Conservation (phyloP, 2,329 filamentous ascomycete genomes). For the Phyllosticta citrichinensis region DNA sequence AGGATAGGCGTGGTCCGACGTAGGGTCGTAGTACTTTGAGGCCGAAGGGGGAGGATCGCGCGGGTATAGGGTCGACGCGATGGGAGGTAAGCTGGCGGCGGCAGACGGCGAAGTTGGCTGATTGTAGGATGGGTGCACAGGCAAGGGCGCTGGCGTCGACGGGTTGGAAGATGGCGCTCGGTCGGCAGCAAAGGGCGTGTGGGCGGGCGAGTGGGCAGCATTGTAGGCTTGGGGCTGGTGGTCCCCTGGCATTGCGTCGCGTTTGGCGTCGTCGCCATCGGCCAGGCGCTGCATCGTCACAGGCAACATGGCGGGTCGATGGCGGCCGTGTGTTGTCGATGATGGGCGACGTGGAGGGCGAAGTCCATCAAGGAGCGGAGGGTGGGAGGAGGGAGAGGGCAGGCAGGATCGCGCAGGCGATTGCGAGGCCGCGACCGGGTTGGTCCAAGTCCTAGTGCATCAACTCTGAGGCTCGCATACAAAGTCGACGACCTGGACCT, state of each 20-base stretch:
- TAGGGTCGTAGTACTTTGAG: constrained; percentile 41
- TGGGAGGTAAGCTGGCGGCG: constrained; percentile 28
- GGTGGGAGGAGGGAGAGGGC: neutral
- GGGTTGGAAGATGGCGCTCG: constrained; percentile 24
- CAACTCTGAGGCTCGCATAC: constrained; percentile 8
- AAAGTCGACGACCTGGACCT: neutral
- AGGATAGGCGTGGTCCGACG: constrained; percentile 33
- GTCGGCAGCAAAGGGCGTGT: constrained; percentile 23
- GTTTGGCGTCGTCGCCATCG: constrained; percentile 22
- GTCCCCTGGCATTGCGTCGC: constrained; percentile 23
- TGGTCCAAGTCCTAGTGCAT: constrained; percentile 9
- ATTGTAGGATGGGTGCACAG: constrained; percentile 18
- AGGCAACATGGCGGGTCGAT: constrained; percentile 9
- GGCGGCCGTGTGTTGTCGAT: neutral
- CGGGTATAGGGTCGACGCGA: constrained; percentile 28
- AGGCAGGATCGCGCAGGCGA: constrained; percentile 7
- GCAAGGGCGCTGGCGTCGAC: constrained; percentile 24
- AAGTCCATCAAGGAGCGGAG: constrained; percentile 6
- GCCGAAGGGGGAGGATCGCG: constrained; percentile 31
- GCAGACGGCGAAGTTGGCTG: constrained; percentile 28
- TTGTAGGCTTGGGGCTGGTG: constrained; percentile 26
- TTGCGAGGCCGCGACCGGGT: constrained; percentile 8
- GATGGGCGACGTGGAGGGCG: neutral
- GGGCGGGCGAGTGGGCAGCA: constrained; percentile 24
- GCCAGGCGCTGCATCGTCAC: constrained; percentile 17